These are phyloP conservation scores for Fusarium sp. DNA, from an alignment of 2,329 filamentous ascomycete genomes.

Conservation along the genomic window DNA sequence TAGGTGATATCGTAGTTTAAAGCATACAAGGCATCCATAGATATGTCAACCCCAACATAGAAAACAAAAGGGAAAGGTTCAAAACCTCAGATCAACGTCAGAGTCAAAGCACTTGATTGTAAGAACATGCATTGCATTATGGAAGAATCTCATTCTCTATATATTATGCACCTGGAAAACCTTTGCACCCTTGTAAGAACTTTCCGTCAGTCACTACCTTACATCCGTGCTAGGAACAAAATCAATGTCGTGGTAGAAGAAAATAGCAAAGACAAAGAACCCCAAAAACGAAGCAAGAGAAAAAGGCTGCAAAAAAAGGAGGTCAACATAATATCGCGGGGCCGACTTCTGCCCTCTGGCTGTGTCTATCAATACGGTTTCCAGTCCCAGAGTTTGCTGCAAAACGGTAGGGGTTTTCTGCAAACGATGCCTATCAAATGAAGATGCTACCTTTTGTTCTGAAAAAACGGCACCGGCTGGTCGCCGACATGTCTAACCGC, in stretches of 20 bases:
- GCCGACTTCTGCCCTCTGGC: slow-evolving; percentile 45
- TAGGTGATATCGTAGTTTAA: too few relatives aligned
- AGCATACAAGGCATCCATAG: too few relatives aligned
- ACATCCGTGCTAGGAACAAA: slow-evolving; percentile 45
- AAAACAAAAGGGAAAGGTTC: neutral
- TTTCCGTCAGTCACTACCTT: slow-evolving; percentile 46
- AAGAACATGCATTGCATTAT: slow-evolving; percentile 36
- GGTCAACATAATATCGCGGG: slow-evolving; percentile 46
- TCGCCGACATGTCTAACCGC: slow-evolving; percentile 47
- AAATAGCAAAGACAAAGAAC: slow-evolving; percentile 40
- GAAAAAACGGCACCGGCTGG: slow-evolving; percentile 47
- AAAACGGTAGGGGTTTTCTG: slow-evolving; percentile 42
- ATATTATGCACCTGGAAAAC: slow-evolving; percentile 49
- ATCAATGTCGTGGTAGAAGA: slow-evolving; percentile 37
- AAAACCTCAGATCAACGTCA: neutral
- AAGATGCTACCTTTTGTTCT: slow-evolving; percentile 45
- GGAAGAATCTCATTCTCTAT: slow-evolving; percentile 49
- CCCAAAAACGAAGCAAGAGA: slow-evolving; percentile 43
- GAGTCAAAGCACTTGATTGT: neutral
- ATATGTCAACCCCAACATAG: too few relatives aligned
- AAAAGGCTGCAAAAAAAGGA: slow-evolving; percentile 44
- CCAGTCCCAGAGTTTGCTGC: slow-evolving; percentile 46
- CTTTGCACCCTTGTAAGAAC: slow-evolving; percentile 44
- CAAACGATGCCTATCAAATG: slow-evolving; percentile 49
- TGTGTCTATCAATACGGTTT: slow-evolving; percentile 49